Evolutionary conservation across 306 rosid genomes (phyloP).

Genomic region (Coriaria nepalensis): DNA sequence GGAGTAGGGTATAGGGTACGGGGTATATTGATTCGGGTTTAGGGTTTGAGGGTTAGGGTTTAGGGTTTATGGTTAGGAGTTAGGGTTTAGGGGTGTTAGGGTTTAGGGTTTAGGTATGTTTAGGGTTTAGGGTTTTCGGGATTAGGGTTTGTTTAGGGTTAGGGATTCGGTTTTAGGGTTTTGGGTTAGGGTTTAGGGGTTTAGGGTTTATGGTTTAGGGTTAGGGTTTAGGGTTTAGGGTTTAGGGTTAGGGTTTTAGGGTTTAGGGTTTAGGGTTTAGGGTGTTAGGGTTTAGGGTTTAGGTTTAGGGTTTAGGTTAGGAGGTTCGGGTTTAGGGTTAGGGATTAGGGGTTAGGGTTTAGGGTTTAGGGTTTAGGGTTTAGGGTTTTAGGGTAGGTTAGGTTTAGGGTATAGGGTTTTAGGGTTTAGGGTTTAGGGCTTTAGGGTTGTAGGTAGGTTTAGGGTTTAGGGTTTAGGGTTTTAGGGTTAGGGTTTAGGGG

Average conservation of each 20-base stretch:
- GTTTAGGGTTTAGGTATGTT: slow-evolving; percentile 12
- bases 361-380: background rate
- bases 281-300: slow-evolving; percentile 7
- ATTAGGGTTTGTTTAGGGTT: slow-evolving; percentile 4
- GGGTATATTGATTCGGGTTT: slow-evolving; percentile 9
- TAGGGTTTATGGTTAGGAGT: slow-evolving; percentile 15
- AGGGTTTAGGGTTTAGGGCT: background rate
- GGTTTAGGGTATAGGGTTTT: too few relatives aligned
- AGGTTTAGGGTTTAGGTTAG: slow-evolving; percentile 10
- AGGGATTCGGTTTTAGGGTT: slow-evolving; percentile 6
- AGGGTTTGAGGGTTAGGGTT: slow-evolving; percentile 11
- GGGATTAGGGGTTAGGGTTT: background rate
- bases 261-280: slow-evolving; percentile 8
- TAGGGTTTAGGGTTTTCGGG: too few relatives aligned
- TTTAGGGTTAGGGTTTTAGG: slow-evolving; percentile 9
- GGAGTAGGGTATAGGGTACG: slow-evolving; percentile 7
- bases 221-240: slow-evolving; percentile 16
- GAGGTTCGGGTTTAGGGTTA: background rate
- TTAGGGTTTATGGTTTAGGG: slow-evolving; percentile 6
- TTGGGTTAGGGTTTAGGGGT: slow-evolving; percentile 1
- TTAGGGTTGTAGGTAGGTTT: background rate
- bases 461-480: slow-evolving; percentile 1
- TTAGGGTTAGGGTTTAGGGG: background rate
- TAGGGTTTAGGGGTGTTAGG: too few relatives aligned
- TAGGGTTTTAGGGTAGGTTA: background rate